Percentiles rank a stretch among this genome's conserved stretches.
Evolutionary conservation across 1,284 basidiomycete species (phyloP).

Genomic region (Fomitopsis schrenkii): DNA sequence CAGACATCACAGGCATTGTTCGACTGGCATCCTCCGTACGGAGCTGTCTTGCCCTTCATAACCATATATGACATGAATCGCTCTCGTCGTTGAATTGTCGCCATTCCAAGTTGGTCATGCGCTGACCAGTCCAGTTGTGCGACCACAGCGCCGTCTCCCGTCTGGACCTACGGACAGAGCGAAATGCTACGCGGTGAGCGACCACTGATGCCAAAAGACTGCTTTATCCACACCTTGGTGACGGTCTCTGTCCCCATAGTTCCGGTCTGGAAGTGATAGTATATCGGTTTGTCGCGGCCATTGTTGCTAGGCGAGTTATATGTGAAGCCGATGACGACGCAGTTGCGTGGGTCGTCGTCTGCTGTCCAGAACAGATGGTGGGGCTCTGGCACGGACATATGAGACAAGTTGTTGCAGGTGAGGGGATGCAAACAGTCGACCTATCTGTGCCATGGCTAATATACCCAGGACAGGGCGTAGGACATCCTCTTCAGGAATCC

Average conservation of each 20-base stretch:
- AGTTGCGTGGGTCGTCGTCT: slow-evolving; percentile 58
- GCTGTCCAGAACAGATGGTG: slow-evolving; percentile 67
- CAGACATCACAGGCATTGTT: background rate
- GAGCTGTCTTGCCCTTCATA: slow-evolving; percentile 42
- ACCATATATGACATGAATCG: slow-evolving; percentile 63
- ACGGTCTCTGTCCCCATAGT: slow-evolving; percentile 26
- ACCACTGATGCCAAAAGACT: background rate
- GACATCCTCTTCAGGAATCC: background rate
- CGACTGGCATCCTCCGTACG: slow-evolving; percentile 32
- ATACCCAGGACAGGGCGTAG: background rate
- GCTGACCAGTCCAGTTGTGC: slow-evolving; percentile 60
- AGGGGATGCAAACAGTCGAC: background rate
- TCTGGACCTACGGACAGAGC: slow-evolving; percentile 22
- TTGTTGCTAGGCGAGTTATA: slow-evolving; percentile 1
- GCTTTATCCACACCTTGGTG: slow-evolving; percentile 41
- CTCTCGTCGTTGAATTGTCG: slow-evolving; percentile 48
- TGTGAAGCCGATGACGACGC: slow-evolving; percentile 54
- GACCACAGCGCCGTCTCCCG: slow-evolving; percentile 48
- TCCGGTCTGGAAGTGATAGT: slow-evolving; percentile 62
- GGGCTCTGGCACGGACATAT: slow-evolving; percentile 4
- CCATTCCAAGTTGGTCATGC: slow-evolving; percentile 52
- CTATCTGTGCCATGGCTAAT: background rate
- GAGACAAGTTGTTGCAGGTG: background rate
- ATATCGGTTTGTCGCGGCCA: slow-evolving; percentile 51
- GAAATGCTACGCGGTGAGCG: background rate